A percentile compares a stretch with the other conserved stretches of the same genome.
Conservation (phyloP, 2,329 filamentous ascomycete species). For the Neonectria coccinea region DNA sequence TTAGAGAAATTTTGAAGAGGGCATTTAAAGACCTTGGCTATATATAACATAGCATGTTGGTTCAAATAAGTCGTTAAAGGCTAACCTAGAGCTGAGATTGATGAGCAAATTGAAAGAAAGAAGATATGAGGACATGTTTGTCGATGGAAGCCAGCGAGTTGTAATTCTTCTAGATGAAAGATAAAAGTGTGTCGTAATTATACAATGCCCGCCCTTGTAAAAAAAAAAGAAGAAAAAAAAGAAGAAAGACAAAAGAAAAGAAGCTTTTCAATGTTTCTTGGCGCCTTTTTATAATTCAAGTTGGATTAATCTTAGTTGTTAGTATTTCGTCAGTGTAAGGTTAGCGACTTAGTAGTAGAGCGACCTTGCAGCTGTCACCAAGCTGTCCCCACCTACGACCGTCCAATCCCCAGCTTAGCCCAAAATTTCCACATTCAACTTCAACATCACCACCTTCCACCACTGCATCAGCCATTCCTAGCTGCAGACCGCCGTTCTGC, state of each 20-base stretch:
- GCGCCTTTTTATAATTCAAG: neutral
- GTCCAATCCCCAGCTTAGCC: slow-evolving; percentile 38
- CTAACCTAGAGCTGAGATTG: no score
- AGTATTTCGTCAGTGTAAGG: slow-evolving; percentile 25
- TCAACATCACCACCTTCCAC: slow-evolving; percentile 35
- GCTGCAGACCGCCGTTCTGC: slow-evolving; percentile 30
- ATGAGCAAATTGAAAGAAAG: neutral
- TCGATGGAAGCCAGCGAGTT: no score
- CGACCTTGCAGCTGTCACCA: neutral
- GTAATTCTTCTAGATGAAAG: no score
- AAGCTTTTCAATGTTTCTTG: no score
- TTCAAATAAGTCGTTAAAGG: neutral
- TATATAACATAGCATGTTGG: neutral
- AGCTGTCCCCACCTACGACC: slow-evolving; percentile 26
- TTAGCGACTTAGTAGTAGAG: neutral
- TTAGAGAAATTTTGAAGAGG: slow-evolving; percentile 53
- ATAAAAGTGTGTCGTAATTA: no score
- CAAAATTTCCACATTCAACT: slow-evolving; percentile 44
- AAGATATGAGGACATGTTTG: neutral
- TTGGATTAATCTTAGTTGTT: neutral
- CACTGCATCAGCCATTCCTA: slow-evolving; percentile 32
- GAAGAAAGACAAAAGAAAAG: no score
- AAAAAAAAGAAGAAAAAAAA: no score
- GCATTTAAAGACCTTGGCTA: slow-evolving; percentile 45
- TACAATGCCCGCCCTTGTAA: no score